Evolutionary conservation across 768 basidiomycete species (phyloP).

Genomic region (Termitomyces sp.): DNA sequence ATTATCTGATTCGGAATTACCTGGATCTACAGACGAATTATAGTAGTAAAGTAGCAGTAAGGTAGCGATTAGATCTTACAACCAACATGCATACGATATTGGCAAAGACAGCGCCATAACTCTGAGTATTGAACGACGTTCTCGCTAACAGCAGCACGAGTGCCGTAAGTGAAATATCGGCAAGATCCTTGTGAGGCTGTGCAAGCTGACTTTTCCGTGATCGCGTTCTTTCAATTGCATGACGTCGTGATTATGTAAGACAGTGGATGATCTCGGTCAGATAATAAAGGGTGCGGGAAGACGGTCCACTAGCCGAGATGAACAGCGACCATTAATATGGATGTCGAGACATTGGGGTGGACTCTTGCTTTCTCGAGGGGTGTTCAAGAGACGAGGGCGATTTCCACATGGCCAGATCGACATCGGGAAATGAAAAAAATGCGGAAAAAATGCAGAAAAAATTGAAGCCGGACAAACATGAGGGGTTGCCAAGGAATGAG

Average conservation of each 20-base stretch:
- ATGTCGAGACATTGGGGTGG: neutral
- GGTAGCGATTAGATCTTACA: neutral
- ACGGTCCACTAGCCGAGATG: neutral
- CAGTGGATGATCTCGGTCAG: no score
- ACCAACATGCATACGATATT: no score
- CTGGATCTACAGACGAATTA: neutral
- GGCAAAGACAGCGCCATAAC: no score
- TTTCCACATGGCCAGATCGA: neutral
- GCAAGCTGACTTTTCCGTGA: neutral
- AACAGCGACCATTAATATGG: neutral
- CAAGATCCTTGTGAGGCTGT: neutral
- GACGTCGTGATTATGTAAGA: neutral
- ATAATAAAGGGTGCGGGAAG: neutral
- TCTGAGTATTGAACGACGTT: neutral
- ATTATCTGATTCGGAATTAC: neutral
- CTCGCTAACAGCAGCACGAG: neutral
- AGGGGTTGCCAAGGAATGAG: neutral
- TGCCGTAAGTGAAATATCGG: neutral
- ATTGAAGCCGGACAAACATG: neutral
- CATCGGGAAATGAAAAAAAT: slow-evolving; percentile 1
- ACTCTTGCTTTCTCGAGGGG: neutral
- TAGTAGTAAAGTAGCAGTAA: neutral
- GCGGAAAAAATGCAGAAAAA: neutral
- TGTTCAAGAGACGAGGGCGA: neutral
- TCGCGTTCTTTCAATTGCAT: slow-evolving; percentile 1